Percentiles rank a stretch among this genome's conserved stretches.
Evolutionary conservation across 2,329 filamentous ascomycete species (phyloP).

Genomic region (Blastomyces emzantsi): DNA sequence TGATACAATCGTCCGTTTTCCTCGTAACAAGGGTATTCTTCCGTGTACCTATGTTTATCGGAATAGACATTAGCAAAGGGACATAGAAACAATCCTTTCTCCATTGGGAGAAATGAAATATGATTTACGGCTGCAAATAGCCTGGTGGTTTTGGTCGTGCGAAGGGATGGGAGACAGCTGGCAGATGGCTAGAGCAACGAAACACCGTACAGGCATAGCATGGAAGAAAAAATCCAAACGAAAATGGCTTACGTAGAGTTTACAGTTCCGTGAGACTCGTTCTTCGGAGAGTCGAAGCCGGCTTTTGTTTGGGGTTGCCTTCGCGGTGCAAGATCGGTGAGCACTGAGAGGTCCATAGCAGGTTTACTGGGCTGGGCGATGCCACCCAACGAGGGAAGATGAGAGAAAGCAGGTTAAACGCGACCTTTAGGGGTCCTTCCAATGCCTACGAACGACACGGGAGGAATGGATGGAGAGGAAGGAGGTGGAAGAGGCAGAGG

Average conservation of each 20-base stretch:
- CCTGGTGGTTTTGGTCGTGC: neutral
- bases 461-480: neutral
- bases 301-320: constrained; percentile 12
- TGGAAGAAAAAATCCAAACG: neutral
- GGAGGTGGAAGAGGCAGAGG: neutral
- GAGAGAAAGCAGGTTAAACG: neutral
- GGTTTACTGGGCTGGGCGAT: neutral
- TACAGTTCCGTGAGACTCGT: constrained; percentile 1
- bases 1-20: constrained; percentile 66
- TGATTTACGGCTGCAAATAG: neutral
- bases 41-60: constrained; percentile 24
- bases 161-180: neutral
- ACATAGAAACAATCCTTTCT: neutral
- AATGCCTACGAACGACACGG: neutral
- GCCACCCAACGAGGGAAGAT: neutral
- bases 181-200: neutral
- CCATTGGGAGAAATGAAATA: neutral
- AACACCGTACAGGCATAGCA: neutral
- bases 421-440: neutral
- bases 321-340: constrained; percentile 15
- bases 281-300: constrained; percentile 8
- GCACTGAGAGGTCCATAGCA: constrained; percentile 17
- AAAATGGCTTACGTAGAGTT: neutral
- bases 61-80: constrained; percentile 6
- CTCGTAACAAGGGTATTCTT: constrained; percentile 40